A percentile compares a stretch with the other conserved stretches of the same genome.
Evolutionary conservation across 2,329 filamentous ascomycete species (phyloP).

Genomic region (Nakataea oryzae): DNA sequence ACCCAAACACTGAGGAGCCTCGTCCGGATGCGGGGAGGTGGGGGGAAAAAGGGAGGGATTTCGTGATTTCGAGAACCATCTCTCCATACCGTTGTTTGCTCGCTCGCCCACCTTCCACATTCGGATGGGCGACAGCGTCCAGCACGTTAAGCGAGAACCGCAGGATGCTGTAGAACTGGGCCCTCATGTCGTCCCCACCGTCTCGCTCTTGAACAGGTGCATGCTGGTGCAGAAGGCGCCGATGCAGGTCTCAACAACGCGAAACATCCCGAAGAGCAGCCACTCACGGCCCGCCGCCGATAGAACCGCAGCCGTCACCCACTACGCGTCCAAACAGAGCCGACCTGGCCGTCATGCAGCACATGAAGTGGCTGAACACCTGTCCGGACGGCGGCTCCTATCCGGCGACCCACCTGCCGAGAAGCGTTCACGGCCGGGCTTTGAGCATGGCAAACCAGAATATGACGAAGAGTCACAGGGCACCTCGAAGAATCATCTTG

Average conservation of each 20-base stretch:
- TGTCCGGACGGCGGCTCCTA: conserved; percentile 30
- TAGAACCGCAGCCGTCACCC: conserved; percentile 26
- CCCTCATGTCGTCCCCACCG: conserved; percentile 42
- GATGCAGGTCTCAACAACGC: conserved; percentile 44
- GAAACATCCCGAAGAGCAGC: conserved; percentile 44
- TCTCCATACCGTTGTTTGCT: not conserved
- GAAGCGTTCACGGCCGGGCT: conserved; percentile 21
- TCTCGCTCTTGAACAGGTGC: conserved; percentile 39
- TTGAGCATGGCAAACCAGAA: conserved; percentile 50
- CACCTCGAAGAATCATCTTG: conserved; percentile 48
- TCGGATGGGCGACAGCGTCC: conserved; percentile 35
- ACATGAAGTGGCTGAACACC: conserved; percentile 47
- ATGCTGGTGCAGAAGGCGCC: conserved; percentile 49
- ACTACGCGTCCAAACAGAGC: conserved; percentile 29
- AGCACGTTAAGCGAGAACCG: conserved; percentile 46
- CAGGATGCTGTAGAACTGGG: conserved; percentile 44
- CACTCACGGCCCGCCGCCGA: conserved; percentile 29
- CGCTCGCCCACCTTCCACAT: conserved; percentile 25
- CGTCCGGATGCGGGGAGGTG: too few species aligned
- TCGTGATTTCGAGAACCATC: not conserved
- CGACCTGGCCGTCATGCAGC: conserved; percentile 45
- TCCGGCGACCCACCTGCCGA: conserved; percentile 9
- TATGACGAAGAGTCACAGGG: conserved; percentile 53
- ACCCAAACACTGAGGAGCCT: too few species aligned
- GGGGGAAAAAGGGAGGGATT: not conserved